Percentiles rank a stretch among this genome's conserved stretches.
Conservation (phyloP, 1,139 yeast genomes). For the Geotrichum bryndzae region DNA sequence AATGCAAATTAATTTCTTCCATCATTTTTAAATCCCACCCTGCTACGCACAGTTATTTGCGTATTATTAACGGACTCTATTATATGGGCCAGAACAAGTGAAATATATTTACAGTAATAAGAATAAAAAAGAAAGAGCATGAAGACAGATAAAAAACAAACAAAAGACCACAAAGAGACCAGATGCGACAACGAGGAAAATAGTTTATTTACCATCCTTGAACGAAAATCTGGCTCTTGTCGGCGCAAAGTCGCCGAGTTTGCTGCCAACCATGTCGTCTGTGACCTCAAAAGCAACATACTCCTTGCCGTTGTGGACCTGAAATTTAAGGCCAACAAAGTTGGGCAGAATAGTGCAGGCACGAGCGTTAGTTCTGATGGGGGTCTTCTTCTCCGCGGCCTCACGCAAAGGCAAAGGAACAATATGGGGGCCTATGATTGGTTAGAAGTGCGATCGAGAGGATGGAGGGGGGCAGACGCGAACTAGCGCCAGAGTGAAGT, state of each 20-base stretch:
- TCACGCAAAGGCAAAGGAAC: conserved; percentile 88
- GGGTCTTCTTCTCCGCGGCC: conserved; percentile 72
- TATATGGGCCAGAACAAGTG: background rate
- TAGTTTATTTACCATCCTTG: conserved; percentile 45
- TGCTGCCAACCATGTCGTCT: conserved; percentile 97
- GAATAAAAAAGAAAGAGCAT: background rate
- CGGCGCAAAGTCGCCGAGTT: conserved; percentile 91
- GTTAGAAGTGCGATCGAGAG: background rate
- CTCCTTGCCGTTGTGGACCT: conserved; percentile 92
- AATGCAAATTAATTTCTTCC: background rate
- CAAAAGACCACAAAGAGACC: background rate
- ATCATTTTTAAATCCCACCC: background rate
- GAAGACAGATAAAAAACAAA: background rate
- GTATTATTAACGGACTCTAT: background rate
- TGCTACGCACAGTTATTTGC: background rate
- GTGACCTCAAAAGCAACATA: conserved; percentile 82
- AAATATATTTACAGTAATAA: background rate
- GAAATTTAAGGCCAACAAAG: conserved; percentile 89
- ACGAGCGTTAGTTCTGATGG: conserved; percentile 91
- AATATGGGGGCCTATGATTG: conserved; percentile 68
- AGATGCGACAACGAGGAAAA: background rate
- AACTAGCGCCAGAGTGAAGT: background rate
- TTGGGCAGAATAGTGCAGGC: conserved; percentile 91
- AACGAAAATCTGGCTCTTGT: conserved; percentile 84
- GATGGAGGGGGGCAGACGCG: background rate